Conservation (phyloP, 1,139 yeast genomes). For the Saccharomyces hybrid region DNA sequence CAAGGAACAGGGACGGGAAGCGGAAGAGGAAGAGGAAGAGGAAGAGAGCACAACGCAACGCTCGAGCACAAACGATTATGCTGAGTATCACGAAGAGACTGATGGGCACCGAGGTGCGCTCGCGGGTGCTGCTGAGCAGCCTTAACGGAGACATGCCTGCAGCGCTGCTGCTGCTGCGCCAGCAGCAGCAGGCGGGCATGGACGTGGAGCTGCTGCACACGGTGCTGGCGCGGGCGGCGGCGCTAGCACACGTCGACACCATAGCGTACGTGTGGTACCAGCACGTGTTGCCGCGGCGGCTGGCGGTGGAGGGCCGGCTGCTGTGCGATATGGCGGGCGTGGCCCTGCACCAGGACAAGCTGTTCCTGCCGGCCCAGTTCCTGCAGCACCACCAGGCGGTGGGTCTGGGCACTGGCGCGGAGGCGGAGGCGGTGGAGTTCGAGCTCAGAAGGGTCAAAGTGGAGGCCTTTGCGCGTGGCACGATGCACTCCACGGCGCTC, state of each 20-base stretch:
- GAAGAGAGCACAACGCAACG: too few species aligned
- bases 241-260: conserved; percentile 23
- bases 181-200: neutral
- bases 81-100: neutral
- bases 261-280: conserved; percentile 26
- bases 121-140: neutral
- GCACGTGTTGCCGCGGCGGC: conserved; percentile 19
- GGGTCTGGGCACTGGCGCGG: conserved; percentile 5
- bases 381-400: conserved; percentile 16
- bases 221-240: conserved; percentile 3
- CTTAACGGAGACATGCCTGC: neutral
- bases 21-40: too few species aligned
- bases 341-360: conserved; percentile 18
- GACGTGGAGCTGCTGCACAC: neutral
- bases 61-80: neutral
- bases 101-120: neutral
- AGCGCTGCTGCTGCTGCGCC: neutral
- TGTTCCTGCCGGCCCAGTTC: conserved; percentile 19
- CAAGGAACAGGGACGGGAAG: neutral
- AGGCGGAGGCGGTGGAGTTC: too few species aligned
- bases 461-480: conserved; percentile 26
- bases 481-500: conserved; percentile 15
- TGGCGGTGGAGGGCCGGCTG: conserved; percentile 19
- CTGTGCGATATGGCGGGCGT: conserved; percentile 24
- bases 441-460: conserved; percentile 19